Base-by-base conservation (phyloP, 495 filamentous ascomycete species). In the Aspergillus baeticus region DNA sequence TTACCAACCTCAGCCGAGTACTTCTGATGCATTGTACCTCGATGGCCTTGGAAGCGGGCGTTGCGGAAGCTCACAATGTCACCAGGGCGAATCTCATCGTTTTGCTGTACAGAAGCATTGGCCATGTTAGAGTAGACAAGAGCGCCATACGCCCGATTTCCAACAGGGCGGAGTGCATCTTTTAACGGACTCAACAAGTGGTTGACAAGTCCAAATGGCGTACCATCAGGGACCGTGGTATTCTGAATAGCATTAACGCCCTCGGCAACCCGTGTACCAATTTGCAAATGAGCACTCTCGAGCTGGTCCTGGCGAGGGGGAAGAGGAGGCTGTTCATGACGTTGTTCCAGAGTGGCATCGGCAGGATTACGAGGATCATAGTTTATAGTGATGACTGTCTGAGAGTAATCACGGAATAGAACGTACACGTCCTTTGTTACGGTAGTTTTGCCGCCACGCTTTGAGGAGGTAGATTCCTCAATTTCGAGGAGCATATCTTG, bases 31-130 rank as follows among this genome's bases (percentile, higher is more conserved):
- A 98, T 90, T 10, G 91, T 82, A 3, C 94, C 94, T 58, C 92
- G 90, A 69, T 98, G 95, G 29, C 94, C 94, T 68, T 97, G 91
- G 75, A 98, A 97, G 62, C 86, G 89, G 11, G 93, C 89, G 57
- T 98, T 97, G 45, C 95, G 87, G 69, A 98, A 88, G 42, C 88
- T 93, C 37, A 98, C 82, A 60, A 98, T 90, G 66, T 98, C 94
- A 51, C 94, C 94, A 0, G 93, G 80, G 6, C 94, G 86, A 63
- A 98, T 98, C 77, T 97, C 92, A 64, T 98, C 94, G 65, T 90
- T 87, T 65, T 95, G 88, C 57, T 87, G 85, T 3, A 91, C 88
- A 6, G 87, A 88, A 6, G 95, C 93, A 67, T 98, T 98, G 62
- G 91, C 94, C 38, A 98, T 73, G 62, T 98, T 98, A 51, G 87